Evolutionary conservation across 176 grass and related monocot genomes (phyloP), one percentile per base, ranked within the genome.

Genomic region (Eragrostis nindensis): DNA sequence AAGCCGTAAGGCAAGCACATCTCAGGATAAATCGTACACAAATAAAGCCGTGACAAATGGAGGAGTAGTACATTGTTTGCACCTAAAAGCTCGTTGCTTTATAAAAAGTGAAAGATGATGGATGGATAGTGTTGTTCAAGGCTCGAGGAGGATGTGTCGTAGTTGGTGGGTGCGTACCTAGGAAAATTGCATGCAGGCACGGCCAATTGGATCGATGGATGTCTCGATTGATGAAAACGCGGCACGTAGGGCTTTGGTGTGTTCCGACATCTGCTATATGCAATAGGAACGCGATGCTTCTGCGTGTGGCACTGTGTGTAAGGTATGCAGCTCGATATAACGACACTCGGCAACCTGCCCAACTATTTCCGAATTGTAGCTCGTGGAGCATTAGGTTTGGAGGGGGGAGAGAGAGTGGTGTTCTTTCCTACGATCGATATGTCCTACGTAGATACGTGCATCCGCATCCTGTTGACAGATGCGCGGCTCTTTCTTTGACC

Each of bases 121-220:
- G 80, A 83, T 66, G 44, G 63, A 54, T 70, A 7, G 64, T 70
- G 32, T 76, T 76, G 72, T 82, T 63, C 71, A 53, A 76, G 78
- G 85, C 78, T 87, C 78, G 85, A 82, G 71, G 71, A 76, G 78
- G 85, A 87, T 87, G 78, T 85, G 83, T 62, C 47, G 44, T 62
- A 18, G 49, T 76, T 53, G 13, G 55, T 78, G 76, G 46, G 52
- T 44, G 62, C 19, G 41, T 4, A 65, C 70, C 70, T 49, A 86
- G 62, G 27, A 47, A 74, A 57, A 50, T 40, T 16, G 40, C 62
- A 75, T 49, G 61, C 62, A 73, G 32, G 38, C 52, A 24, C 50
- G n/a, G 74, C 65, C 66, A 78, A 64, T 62, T 9, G 19, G 32
- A 36, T 36, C 32, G 30, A 69, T 69, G 6, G 25, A 29, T 32